phyloP scores from a whole-genome alignment of 768 basidiomycete species.

The Leccinellum albellum region DNA sequence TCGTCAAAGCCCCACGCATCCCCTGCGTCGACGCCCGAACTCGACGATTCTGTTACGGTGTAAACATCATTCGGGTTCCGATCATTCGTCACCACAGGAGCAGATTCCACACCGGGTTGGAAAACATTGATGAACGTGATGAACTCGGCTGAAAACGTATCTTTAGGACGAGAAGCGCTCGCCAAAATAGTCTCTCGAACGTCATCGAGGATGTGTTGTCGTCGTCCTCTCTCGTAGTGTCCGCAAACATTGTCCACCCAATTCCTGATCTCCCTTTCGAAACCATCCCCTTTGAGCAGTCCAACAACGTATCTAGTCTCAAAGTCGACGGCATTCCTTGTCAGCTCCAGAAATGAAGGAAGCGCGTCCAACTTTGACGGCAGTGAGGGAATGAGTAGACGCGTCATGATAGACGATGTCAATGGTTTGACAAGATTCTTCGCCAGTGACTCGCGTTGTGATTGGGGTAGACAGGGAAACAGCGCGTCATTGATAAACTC shows the following conservation, averaged over 20 bases:
- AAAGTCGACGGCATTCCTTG: conserved; percentile 57
- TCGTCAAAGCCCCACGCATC: conserved; percentile 57
- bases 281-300: conserved; percentile 45
- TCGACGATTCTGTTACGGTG: conserved; percentile 25
- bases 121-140: conserved; percentile 1
- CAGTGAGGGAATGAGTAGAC: conserved; percentile 64
- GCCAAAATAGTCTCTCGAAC: conserved; percentile 53
- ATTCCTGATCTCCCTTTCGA: conserved; percentile 52
- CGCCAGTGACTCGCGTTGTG: conserved; percentile 46
- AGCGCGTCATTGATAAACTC: conserved; percentile 61
- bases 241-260: conserved; percentile 68
- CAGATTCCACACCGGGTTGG: background rate
- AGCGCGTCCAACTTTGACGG: conserved; percentile 62
- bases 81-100: conserved; percentile 30
- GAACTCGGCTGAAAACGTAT: conserved; percentile 27
- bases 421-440: conserved; percentile 59
- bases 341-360: conserved; percentile 56
- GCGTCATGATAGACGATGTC: conserved; percentile 56
- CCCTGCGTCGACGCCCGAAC: conserved; percentile 25
- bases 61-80: conserved; percentile 46
- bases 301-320: conserved; percentile 54
- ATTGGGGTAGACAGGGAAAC: conserved; percentile 50
- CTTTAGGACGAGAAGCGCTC: conserved; percentile 12
- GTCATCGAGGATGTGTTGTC: conserved; percentile 61
- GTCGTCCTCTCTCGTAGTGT: conserved; percentile 78